Conservation (phyloP, 306 rosid species). For the Prosopis cineraria region DNA sequence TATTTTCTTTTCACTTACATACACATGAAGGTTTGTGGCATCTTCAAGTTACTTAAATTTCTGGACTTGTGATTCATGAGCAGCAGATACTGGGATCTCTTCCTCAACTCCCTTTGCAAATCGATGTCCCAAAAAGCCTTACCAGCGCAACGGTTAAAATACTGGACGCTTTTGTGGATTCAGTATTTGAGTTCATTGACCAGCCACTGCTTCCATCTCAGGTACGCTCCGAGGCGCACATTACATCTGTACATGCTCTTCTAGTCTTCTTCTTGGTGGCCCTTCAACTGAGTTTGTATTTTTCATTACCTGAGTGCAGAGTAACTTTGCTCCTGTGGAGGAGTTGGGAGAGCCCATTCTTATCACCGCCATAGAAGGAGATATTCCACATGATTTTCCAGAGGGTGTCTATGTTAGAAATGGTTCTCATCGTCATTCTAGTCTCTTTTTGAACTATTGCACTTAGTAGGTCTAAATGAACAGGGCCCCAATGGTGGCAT, state of each 20-base stretch:
- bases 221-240: neutral
- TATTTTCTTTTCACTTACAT: neutral
- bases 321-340: slow-evolving; percentile 51
- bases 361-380: slow-evolving; percentile 42
- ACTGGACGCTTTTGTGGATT: slow-evolving; percentile 56
- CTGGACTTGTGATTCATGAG: neutral
- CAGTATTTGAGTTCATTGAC: slow-evolving; percentile 47
- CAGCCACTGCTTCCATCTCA: slow-evolving; percentile 56
- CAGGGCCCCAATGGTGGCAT: neutral
- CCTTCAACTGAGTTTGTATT: neutral
- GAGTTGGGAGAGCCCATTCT: slow-evolving; percentile 43
- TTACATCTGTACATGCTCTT: neutral
- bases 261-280: neutral
- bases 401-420: slow-evolving; percentile 58
- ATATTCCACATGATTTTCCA: slow-evolving; percentile 52
- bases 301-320: slow-evolving; percentile 15
- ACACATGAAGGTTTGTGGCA: neutral
- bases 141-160: slow-evolving; percentile 22
- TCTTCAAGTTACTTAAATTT: neutral
- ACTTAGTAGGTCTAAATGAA: neutral
- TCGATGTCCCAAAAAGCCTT: slow-evolving; percentile 28
- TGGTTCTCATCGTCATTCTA: slow-evolving; percentile 37
- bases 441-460: neutral
- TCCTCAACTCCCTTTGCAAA: slow-evolving; percentile 28
- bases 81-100: slow-evolving; percentile 33